Evolutionary conservation across 2,329 filamentous ascomycete genomes (phyloP).

Genomic region (Phialophora tarda): DNA sequence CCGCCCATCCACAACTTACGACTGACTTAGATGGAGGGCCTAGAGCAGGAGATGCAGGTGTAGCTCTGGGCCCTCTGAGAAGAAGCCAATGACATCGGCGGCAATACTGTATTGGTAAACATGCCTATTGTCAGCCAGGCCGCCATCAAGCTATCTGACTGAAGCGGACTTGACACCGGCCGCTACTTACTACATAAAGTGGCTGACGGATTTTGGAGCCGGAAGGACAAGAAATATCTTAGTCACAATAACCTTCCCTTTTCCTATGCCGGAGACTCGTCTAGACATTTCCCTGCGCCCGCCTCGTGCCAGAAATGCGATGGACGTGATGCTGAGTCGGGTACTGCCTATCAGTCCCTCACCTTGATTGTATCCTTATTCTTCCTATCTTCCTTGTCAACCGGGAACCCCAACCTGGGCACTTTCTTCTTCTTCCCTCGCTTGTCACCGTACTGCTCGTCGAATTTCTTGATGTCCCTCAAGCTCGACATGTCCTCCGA

Average conservation of each 20-base stretch:
- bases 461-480: conserved; percentile 88
- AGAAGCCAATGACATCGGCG: too few species aligned
- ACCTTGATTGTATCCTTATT: conserved; percentile 50
- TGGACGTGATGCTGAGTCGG: background rate
- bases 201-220: background rate
- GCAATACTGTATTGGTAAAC: too few species aligned
- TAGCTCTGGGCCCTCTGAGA: too few species aligned
- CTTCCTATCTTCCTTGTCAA: conserved; percentile 44
- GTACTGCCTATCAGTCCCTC: conserved; percentile 41
- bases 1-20: background rate
- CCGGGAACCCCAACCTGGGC: conserved; percentile 57
- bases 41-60: too few species aligned
- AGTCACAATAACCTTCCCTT: background rate
- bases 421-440: conserved; percentile 68
- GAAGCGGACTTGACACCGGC: background rate
- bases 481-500: conserved; percentile 91
- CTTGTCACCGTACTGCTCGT: conserved; percentile 89
- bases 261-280: background rate
- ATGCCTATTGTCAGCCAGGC: background rate
- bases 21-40: too few species aligned
- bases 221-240: background rate
- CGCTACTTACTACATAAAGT: background rate
- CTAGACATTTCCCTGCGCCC: background rate
- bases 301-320: background rate
- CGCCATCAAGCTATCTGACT: background rate